These are phyloP conservation scores for Myxozyma monticola DNA, from an alignment of 805 yeast genomes.

Conservation along the genomic window DNA sequence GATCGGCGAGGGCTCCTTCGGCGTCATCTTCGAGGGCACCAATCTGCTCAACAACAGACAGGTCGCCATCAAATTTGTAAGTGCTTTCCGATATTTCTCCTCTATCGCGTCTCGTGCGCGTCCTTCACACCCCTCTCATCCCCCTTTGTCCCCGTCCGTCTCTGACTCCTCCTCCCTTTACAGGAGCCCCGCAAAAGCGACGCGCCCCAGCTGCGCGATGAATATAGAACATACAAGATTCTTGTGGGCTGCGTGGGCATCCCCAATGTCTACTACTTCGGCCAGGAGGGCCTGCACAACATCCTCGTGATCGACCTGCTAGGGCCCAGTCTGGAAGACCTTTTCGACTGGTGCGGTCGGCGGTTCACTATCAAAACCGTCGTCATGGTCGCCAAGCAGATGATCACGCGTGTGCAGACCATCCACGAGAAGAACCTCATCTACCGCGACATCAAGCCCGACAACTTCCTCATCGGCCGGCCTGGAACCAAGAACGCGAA, in stretches of 20 bases:
- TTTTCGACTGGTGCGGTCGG: constrained; percentile 98
- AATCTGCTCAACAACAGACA: constrained; percentile 87
- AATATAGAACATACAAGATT: constrained; percentile 90
- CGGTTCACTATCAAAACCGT: constrained; percentile 84
- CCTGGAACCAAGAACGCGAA: constrained; percentile 83
- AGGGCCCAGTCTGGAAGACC: constrained; percentile 94
- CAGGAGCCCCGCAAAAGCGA: constrained; percentile 87
- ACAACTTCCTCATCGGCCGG: constrained; percentile 90
- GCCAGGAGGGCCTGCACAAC: constrained; percentile 97
- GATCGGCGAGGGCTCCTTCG: constrained; percentile 98
- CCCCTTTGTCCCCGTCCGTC: not conserved
- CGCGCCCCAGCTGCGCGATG: constrained; percentile 96
- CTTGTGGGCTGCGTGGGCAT: constrained; percentile 80
- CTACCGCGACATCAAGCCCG: constrained; percentile 96
- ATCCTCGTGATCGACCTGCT: constrained; percentile 89
- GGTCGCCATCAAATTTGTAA: constrained; percentile 91
- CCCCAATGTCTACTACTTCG: constrained; percentile 96
- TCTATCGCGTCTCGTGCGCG: not conserved
- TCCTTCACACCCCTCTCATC: not conserved
- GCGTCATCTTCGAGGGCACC: constrained; percentile 94
- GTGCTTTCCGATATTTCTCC: no score
- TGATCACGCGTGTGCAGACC: constrained; percentile 78
- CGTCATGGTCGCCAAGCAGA: constrained; percentile 90
- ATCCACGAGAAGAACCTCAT: constrained; percentile 89
- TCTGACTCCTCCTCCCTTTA: not conserved